Evolutionary conservation across 352 stramenopile species (phyloP), one percentile per base, ranked within the genome.

Genomic region (Phytopythium delawarense): DNA sequence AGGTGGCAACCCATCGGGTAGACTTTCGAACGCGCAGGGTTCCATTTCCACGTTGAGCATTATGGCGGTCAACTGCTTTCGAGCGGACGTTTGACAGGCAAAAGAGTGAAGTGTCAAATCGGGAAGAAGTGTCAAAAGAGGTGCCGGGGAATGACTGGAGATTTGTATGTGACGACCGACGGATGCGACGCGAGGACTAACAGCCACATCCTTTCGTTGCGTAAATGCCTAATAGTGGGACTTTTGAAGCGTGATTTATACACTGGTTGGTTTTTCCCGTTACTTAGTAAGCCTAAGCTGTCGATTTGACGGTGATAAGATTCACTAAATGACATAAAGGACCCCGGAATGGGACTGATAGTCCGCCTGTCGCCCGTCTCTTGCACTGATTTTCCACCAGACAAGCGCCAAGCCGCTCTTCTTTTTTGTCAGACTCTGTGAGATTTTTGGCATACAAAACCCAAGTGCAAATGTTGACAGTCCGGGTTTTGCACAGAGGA

Each of bases 91-190:
- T 49, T 49, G 42, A 49, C 42, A 49, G 0, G 9, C 7, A 25
- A 49, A 49, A 23, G 7, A 25, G 42, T 49, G 42, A 49, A 49
- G 42, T 49, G 42, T 49, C n/a, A 49, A 49, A 49, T 49, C 16
- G 42, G 42, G 9, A 49, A 25, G 42, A 49, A 13, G 40, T 49
- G 42, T 49, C 42, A 49, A 45, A 45, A 45, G 40, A 21, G 16
- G 20, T 20, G 11, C 20, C 21, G 18, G 18, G 11, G n/a, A 40
- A 40, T 25, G 42, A 28, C 42, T 48, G 25, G 42, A 13, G 21
- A 7, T 48, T 20, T 13, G 42, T 48, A 48, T 48, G 6, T 0
- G 9, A 48, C 0, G 9, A 20, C 16, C 5, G 42, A 25, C 20
- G 7, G 18, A 3, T 25, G n/a, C 42, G 13, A 21, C 15, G 3